Evolutionary conservation across 495 filamentous ascomycete genomes (phyloP).

Genomic region (Glutinoglossum americanum): DNA sequence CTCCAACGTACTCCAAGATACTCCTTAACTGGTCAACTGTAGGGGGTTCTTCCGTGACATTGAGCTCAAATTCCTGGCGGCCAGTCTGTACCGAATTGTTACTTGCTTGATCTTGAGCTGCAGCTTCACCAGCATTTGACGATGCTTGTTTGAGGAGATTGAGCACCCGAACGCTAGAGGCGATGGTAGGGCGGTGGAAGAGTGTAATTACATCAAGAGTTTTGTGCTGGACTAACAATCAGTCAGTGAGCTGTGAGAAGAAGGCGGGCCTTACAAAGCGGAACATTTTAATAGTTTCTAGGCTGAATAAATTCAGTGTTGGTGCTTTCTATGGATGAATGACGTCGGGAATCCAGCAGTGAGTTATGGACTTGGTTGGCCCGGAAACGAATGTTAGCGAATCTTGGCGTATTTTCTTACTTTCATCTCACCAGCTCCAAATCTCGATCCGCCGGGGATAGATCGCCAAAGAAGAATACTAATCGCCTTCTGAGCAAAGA

Average conservation of each 20-base stretch:
- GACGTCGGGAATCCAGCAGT: no score
- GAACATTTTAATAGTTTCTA: conserved; percentile 14
- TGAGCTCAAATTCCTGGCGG: conserved; percentile 58
- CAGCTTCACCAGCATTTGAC: conserved; percentile 31
- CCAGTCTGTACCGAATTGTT: conserved; percentile 30
- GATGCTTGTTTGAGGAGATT: conserved; percentile 56
- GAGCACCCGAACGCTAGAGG: conserved; percentile 41
- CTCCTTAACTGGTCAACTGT: conserved; percentile 67
- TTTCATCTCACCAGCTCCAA: no score
- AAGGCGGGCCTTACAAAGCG: conserved; percentile 16
- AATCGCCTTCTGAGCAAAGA: neutral
- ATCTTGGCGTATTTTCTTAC: neutral
- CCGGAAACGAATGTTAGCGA: neutral
- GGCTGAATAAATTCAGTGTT: neutral
- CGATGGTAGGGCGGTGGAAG: conserved; percentile 60
- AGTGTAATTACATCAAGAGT: conserved; percentile 80
- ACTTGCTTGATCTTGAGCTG: conserved; percentile 45
- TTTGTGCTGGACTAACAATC: conserved; percentile 36
- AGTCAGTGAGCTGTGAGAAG: neutral
- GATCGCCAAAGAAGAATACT: neutral
- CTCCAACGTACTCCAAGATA: conserved; percentile 69
- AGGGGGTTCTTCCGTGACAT: conserved; percentile 60
- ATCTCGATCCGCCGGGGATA: neutral
- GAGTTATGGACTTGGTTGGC: no score
- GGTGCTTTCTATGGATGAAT: neutral